Percentiles rank a stretch among this genome's conserved stretches.
phyloP scores from a whole-genome alignment of 495 filamentous ascomycete genomes.

The Delitschia confertaspora region DNA sequence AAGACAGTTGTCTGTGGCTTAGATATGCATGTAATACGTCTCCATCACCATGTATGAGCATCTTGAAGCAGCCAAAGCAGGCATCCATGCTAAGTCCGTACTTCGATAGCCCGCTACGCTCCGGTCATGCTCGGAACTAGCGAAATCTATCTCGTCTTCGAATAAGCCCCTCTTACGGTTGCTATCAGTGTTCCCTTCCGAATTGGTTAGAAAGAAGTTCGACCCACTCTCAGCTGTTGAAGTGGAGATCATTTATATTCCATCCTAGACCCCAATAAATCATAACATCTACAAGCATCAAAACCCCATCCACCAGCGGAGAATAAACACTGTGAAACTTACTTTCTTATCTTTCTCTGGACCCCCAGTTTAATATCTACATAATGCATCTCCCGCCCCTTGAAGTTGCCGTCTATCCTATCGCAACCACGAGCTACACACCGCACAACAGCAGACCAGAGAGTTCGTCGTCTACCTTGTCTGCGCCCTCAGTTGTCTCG shows the following conservation, averaged over 20 bases:
- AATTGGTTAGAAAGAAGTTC: too few relatives aligned
- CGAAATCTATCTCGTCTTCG: too few relatives aligned
- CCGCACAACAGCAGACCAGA: conserved; percentile 11
- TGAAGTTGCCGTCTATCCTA: conserved; percentile 27
- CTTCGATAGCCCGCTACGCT: conserved; percentile 1
- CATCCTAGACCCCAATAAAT: too few relatives aligned
- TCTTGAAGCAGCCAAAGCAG: conserved; percentile 3
- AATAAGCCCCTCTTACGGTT: too few relatives aligned
- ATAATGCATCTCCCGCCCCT: conserved; percentile 28
- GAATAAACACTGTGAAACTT: neutral
- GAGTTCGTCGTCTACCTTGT: conserved; percentile 20
- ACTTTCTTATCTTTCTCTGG: neutral
- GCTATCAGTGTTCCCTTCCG: too few relatives aligned
- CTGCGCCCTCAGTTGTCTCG: conserved; percentile 1
- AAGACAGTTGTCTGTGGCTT: too few relatives aligned
- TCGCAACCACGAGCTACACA: conserved; percentile 28
- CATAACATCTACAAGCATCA: too few relatives aligned
- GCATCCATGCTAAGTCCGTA: conserved; percentile 11
- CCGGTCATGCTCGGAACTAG: conserved; percentile 23
- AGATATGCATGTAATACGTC: conserved; percentile 7
- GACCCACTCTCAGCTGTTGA: too few relatives aligned
- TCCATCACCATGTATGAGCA: conserved; percentile 1
- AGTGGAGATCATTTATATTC: too few relatives aligned
- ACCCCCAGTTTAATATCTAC: conserved; percentile 2
- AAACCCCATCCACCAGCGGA: too few relatives aligned